A percentile compares a stretch with the other conserved stretches of the same genome.
phyloP scores from a whole-genome alignment of 345 rosid genomes.

The Aquilaria malaccensis region DNA sequence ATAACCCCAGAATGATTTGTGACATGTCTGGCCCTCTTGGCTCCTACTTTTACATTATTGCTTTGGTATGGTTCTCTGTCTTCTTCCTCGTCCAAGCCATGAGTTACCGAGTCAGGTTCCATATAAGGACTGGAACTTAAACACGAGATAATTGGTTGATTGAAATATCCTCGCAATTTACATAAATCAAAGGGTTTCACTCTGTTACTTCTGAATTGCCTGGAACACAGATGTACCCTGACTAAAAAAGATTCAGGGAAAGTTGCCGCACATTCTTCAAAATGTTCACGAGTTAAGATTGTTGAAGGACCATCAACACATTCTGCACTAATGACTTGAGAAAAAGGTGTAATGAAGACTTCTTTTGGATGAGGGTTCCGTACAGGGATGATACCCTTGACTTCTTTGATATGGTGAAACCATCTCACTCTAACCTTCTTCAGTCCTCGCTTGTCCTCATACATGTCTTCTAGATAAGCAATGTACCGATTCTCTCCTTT shows the following conservation, averaged over 20 bases:
- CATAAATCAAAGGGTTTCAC: constrained; percentile 75
- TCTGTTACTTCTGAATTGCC: constrained; percentile 78
- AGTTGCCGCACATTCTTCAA: constrained; percentile 49
- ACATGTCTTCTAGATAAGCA: constrained; percentile 98
- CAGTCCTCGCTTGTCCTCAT: constrained; percentile 90
- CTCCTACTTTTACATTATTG: constrained; percentile 47
- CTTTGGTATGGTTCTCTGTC: constrained; percentile 46
- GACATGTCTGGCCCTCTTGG: constrained; percentile 54
- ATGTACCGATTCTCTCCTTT: constrained; percentile 72
- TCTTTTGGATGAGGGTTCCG: constrained; percentile 82
- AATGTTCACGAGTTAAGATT: constrained; percentile 76
- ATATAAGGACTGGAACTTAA: constrained; percentile 40
- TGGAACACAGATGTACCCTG: constrained; percentile 66
- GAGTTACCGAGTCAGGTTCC: constrained; percentile 32
- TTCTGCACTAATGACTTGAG: constrained; percentile 96
- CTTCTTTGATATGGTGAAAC: constrained; percentile 91
- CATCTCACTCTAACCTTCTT: constrained; percentile 95
- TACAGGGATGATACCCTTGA: constrained; percentile 63
- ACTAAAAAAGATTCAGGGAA: constrained; percentile 56
- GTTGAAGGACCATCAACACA: constrained; percentile 91
- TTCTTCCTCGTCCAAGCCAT: constrained; percentile 44
- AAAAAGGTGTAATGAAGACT: constrained; percentile 85
- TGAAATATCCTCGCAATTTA: constrained; percentile 75
- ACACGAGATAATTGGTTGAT: constrained; percentile 72
- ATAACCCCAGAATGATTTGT: constrained; percentile 27